Percentiles rank a stretch among this genome's conserved stretches.
These are phyloP conservation scores for Aquanectria penicillioides DNA, from an alignment of 2,329 filamentous ascomycete genomes.

Conservation along the genomic window DNA sequence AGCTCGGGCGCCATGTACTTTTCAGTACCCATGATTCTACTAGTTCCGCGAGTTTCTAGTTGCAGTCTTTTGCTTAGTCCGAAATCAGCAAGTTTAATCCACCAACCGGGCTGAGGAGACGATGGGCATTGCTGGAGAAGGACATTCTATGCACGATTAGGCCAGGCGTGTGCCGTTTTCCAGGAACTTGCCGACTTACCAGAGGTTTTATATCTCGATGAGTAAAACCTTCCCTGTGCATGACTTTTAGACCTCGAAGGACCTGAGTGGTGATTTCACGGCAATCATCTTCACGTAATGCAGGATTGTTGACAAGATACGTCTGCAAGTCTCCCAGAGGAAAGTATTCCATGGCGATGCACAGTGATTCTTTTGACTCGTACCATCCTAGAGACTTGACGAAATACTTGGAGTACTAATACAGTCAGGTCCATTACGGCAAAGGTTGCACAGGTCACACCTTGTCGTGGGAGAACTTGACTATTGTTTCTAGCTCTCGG, in stretches of 20 bases:
- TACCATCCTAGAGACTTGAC: constrained; percentile 40
- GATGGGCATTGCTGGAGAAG: constrained; percentile 28
- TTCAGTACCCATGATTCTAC: constrained; percentile 18
- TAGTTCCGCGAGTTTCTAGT: neutral
- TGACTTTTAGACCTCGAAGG: constrained; percentile 29
- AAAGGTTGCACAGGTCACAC: too few relatives aligned
- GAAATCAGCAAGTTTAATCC: constrained; percentile 37
- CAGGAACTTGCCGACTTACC: constrained; percentile 6
- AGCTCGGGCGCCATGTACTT: constrained; percentile 35
- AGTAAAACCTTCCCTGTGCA: constrained; percentile 36
- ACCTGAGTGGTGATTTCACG: constrained; percentile 32
- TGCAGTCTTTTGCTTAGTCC: constrained; percentile 37
- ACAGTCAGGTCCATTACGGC: too few relatives aligned
- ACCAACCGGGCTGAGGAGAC: constrained; percentile 25
- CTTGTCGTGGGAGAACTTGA: constrained; percentile 36
- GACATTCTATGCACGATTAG: constrained; percentile 33
- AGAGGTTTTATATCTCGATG: constrained; percentile 39
- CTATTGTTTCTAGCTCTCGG: constrained; percentile 35
- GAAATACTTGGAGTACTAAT: constrained; percentile 36
- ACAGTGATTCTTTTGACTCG: constrained; percentile 18
- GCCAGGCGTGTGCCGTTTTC: neutral
- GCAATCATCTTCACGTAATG: constrained; percentile 29
- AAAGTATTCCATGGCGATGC: constrained; percentile 41
- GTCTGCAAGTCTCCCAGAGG: constrained; percentile 33
- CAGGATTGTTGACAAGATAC: constrained; percentile 17